Evolutionary conservation across 1,284 basidiomycete genomes (phyloP).

Genomic region (Termitomyces sp.): DNA sequence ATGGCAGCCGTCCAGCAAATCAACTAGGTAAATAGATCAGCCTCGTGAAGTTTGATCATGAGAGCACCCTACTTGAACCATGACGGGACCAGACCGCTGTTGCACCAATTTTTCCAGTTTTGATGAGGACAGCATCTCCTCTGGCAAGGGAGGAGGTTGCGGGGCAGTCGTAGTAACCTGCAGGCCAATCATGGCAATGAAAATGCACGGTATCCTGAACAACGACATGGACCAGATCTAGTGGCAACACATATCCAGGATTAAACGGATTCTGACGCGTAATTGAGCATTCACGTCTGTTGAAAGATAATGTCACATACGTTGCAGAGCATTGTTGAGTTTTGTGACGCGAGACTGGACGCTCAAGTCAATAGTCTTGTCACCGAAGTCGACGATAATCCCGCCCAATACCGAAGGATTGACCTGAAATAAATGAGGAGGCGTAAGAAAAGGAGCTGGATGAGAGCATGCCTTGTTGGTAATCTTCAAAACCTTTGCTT

Average conservation of each 20-base stretch:
- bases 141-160: slow-evolving; percentile 31
- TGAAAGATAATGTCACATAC: slow-evolving; percentile 38
- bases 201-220: slow-evolving; percentile 32
- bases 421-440: slow-evolving; percentile 46
- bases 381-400: slow-evolving; percentile 93
- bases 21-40: slow-evolving; percentile 21
- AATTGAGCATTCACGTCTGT: background rate
- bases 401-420: slow-evolving; percentile 87
- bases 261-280: slow-evolving; percentile 20
- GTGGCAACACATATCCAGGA: background rate
- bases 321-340: slow-evolving; percentile 84
- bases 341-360: slow-evolving; percentile 92
- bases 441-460: slow-evolving; percentile 9
- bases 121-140: slow-evolving; percentile 30
- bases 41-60: background rate
- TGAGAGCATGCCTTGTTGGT: slow-evolving; percentile 70
- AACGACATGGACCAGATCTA: slow-evolving; percentile 19
- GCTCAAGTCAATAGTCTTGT: slow-evolving; percentile 95
- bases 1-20: slow-evolving; percentile 34
- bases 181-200: slow-evolving; percentile 33
- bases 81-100: slow-evolving; percentile 27
- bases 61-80: slow-evolving; percentile 28
- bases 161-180: slow-evolving; percentile 38
- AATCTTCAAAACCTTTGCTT: slow-evolving; percentile 82
- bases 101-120: slow-evolving; percentile 31